A percentile compares a stretch with the other conserved stretches of the same genome.
Conservation (phyloP, 345 rosid genomes). For the Ricinus communis region DNA sequence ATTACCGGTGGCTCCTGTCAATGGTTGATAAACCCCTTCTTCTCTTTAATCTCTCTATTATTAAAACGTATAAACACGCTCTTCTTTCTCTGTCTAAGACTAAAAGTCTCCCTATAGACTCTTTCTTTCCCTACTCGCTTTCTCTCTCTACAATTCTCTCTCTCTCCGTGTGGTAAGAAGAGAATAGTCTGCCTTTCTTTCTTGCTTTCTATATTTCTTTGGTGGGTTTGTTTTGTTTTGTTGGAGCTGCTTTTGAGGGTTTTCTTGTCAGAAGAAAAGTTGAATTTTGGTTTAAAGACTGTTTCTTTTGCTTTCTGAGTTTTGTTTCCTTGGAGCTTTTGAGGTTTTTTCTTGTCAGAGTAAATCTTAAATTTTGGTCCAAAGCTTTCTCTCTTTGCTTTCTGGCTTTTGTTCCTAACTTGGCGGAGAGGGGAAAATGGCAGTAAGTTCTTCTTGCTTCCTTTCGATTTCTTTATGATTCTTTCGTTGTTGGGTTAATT, state of each 20-base stretch:
- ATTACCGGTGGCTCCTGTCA: constrained; percentile 51
- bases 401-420: constrained; percentile 14
- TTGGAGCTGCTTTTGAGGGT: constrained; percentile 4
- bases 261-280: constrained; percentile 1
- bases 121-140: not conserved
- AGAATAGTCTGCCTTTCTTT: too few relatives aligned
- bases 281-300: not conserved
- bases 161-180: constrained; percentile 17
- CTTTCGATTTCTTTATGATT: not conserved
- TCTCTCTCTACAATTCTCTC: not conserved
- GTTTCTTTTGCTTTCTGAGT: constrained; percentile 2
- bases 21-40: constrained; percentile 48
- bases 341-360: constrained; percentile 8
- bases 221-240: not conserved
- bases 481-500: constrained; percentile 1
- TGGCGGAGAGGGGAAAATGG: constrained; percentile 45
- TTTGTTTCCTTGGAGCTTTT: constrained; percentile 17
- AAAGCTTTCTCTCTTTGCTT: not conserved
- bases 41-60: not conserved
- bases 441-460: constrained; percentile 44
- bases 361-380: not conserved
- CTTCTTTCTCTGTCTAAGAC: not conserved
- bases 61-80: not conserved
- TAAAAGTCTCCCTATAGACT: not conserved
- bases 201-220: constrained; percentile 16